Conservation (phyloP, 306 rosid genomes). For the Mimosa bimucronata region DNA sequence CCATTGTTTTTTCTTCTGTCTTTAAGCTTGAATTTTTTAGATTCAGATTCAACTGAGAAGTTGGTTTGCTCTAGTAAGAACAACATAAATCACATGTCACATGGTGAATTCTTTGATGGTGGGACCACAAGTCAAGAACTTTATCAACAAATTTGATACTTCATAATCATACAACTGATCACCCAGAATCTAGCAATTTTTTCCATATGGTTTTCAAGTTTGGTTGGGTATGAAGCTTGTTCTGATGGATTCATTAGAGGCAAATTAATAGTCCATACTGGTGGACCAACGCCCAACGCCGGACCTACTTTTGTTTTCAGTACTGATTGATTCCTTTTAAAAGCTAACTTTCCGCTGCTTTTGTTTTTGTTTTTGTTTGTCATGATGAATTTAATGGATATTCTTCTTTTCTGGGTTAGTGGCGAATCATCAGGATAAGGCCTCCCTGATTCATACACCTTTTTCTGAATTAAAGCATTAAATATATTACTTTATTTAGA, state of each 20-base stretch:
- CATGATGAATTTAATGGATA: conserved; percentile 7
- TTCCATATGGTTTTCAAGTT: conserved; percentile 8
- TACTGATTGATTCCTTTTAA: background rate
- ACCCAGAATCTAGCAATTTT: conserved; percentile 3
- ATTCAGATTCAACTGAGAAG: background rate
- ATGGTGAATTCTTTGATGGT: background rate
- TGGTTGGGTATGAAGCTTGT: background rate
- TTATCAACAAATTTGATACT: too few relatives aligned
- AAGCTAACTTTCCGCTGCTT: conserved; percentile 16
- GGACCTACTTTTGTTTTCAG: background rate
- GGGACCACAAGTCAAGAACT: conserved; percentile 12
- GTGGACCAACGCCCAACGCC: conserved; percentile 6
- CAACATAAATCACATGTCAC: conserved; percentile 11
- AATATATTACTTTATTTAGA: background rate
- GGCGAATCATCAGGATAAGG: conserved; percentile 22
- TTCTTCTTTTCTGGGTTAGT: conserved; percentile 26
- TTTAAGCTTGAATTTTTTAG: background rate
- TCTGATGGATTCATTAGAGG: conserved; percentile 27
- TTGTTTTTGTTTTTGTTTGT: background rate
- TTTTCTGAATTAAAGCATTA: conserved; percentile 27
- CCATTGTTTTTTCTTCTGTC: background rate
- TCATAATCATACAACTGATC: background rate
- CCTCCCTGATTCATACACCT: background rate
- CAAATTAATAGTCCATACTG: background rate
- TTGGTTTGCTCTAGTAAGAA: conserved; percentile 2